phyloP scores from a whole-genome alignment of 1,139 yeast species.

The Hyphopichia pseudoburtonii region DNA sequence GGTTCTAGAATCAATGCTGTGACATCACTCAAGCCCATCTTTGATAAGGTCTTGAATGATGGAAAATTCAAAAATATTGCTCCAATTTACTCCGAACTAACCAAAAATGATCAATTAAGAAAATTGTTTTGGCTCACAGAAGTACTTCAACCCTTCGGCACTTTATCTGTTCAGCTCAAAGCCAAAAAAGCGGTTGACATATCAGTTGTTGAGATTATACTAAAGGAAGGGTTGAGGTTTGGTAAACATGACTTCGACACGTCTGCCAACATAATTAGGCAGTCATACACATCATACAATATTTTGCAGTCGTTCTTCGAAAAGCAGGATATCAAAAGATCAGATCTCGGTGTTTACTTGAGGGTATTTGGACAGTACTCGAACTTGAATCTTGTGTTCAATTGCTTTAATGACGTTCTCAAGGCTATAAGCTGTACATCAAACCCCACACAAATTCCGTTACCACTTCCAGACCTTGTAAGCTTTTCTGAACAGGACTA shows the following conservation, averaged over 20 bases:
- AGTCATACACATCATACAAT: slow-evolving; percentile 14
- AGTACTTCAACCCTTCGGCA: slow-evolving; percentile 51
- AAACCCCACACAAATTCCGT: neutral
- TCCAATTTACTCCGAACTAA: slow-evolving; percentile 10
- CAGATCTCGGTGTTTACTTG: slow-evolving; percentile 61
- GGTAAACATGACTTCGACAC: slow-evolving; percentile 57
- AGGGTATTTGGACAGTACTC: slow-evolving; percentile 55
- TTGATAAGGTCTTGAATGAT: slow-evolving; percentile 12
- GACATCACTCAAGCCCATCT: slow-evolving; percentile 21
- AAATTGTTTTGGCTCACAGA: slow-evolving; percentile 50
- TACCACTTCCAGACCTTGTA: neutral
- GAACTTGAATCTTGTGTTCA: slow-evolving; percentile 39
- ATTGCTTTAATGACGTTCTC: slow-evolving; percentile 31
- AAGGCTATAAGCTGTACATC: neutral
- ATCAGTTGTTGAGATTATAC: slow-evolving; percentile 35
- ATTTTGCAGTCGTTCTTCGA: slow-evolving; percentile 18
- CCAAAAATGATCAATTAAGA: slow-evolving; percentile 19
- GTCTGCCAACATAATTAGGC: slow-evolving; percentile 38
- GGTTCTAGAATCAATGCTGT: slow-evolving; percentile 11
- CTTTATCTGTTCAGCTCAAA: slow-evolving; percentile 34
- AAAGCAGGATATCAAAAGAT: slow-evolving; percentile 38
- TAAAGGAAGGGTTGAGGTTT: slow-evolving; percentile 71
- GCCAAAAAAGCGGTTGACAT: slow-evolving; percentile 37
- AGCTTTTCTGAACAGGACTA: neutral
- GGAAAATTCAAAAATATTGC: slow-evolving; percentile 7